Evolutionary conservation across 116 monocot species (phyloP), one percentile per base, ranked within the genome.

Genomic region (Trichopus zeylanicus): DNA sequence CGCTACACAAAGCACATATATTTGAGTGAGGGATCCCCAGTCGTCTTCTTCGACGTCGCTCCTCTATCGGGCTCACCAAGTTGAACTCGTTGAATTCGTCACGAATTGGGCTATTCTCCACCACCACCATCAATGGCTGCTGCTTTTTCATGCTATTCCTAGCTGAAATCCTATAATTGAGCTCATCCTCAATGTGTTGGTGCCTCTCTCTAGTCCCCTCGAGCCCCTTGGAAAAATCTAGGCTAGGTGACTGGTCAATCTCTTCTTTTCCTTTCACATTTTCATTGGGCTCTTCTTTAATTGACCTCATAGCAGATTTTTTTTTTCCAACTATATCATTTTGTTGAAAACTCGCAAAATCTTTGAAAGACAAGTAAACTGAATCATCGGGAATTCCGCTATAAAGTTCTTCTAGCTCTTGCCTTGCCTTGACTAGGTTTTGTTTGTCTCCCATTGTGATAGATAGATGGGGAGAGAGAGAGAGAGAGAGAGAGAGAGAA

Each of bases 11-110:
- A 25, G 81, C 30, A 31, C 76, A 81, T 1, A 73, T 73, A 22
- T 73, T 76, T 0, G 81, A 76, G 55, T 81, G 81, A 29, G 72
- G 76, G 26, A 81, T 81, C 51, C 76, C 81, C 0, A 56, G 26
- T 24, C 67, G 29, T 27, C 59, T 53, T 13, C 42, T 42, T 15
- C 55, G 64, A 31, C 42, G 18, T 42, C n/a, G 42, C 28, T 60
- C 71, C 4, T 27, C 59, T 18, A 18, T 46, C 10, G 53, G 33
- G 13, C 42, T 42, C 16, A 42, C 42, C 8, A 42, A 4, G 53
- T 25, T 28, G 38, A 68, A 24, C 0, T 7, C 48, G 21, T 25
- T 64, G 2, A 26, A 28, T 46, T 57, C 53, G 20, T 63, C 61
- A 26, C 31, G 60, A 5, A 16, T 19, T 21, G 4, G 2, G 22